Conservation (phyloP, 2,329 filamentous ascomycete genomes). For the Blastomyces percursus region DNA sequence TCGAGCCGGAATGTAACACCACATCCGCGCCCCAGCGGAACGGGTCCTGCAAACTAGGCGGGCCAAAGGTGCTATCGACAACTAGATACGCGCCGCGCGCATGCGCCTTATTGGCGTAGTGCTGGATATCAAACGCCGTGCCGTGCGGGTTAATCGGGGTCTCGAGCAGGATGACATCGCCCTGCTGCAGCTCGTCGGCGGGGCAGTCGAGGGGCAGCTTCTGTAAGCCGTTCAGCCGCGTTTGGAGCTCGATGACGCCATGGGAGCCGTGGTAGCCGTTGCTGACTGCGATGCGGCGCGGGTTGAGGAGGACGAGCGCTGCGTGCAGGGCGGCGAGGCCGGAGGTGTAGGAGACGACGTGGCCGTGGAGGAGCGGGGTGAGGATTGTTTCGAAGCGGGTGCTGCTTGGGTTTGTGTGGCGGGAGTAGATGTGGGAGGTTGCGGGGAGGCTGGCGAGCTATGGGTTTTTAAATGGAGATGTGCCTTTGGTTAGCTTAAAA, state of each 20-base stretch:
- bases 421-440: constrained; percentile 66
- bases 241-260: constrained; percentile 63
- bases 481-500: background rate
- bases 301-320: constrained; percentile 71
- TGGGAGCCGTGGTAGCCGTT: constrained; percentile 91
- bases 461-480: background rate
- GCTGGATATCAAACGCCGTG: constrained; percentile 60
- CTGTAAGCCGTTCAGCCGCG: constrained; percentile 63
- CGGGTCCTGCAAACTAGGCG: constrained; percentile 78
- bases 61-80: constrained; percentile 87
- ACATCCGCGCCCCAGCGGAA: constrained; percentile 72
- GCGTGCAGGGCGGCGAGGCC: constrained; percentile 85
- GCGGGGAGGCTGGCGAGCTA: constrained; percentile 14
- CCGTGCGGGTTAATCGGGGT: constrained; percentile 90
- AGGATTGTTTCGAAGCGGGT: constrained; percentile 79
- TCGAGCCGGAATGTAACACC: constrained; percentile 87
- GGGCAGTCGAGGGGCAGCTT: constrained; percentile 61
- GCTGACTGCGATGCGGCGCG: constrained; percentile 68
- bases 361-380: constrained; percentile 52
- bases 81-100: constrained; percentile 61
- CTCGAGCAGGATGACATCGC: constrained; percentile 84
- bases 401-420: constrained; percentile 64
- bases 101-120: constrained; percentile 63
- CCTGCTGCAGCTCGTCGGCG: constrained; percentile 54
- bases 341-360: constrained; percentile 67